Percentiles rank a stretch among this genome's conserved stretches.
Conservation (phyloP, 2,329 filamentous ascomycete genomes). For the Allantophomopsis lycopodina region DNA sequence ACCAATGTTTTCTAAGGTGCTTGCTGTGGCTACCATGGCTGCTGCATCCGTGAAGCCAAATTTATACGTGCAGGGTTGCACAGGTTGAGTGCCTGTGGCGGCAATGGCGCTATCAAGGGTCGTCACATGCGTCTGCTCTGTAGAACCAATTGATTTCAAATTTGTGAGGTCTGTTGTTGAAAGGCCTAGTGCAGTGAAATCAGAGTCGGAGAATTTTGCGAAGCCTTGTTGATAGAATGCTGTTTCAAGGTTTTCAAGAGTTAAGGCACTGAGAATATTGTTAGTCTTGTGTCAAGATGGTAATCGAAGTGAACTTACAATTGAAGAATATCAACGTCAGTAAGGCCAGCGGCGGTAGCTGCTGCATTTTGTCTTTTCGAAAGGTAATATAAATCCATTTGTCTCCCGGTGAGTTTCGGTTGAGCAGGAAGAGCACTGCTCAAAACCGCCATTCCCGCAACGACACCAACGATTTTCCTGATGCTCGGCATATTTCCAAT, state of each 20-base stretch:
- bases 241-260: constrained; percentile 62
- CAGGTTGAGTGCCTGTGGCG: constrained; percentile 47
- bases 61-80: constrained; percentile 58
- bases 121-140: constrained; percentile 49
- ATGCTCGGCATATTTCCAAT: constrained; percentile 13
- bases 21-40: constrained; percentile 55
- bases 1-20: constrained; percentile 59
- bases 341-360: constrained; percentile 23
- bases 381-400: constrained; percentile 12
- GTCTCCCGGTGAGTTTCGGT: constrained; percentile 12
- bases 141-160: constrained; percentile 45
- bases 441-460: constrained; percentile 12
- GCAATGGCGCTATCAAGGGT: constrained; percentile 46
- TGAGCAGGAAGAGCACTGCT: constrained; percentile 13
- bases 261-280: constrained; percentile 39
- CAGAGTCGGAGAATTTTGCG: constrained; percentile 45
- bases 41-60: constrained; percentile 54
- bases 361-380: constrained; percentile 13
- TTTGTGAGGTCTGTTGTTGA: constrained; percentile 38
- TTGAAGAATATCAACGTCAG: constrained; percentile 36
- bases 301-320: constrained; percentile 25
- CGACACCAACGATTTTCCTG: constrained; percentile 13
- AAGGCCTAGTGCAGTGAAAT: constrained; percentile 52
- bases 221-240: constrained; percentile 62
- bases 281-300: constrained; percentile 5